phyloP scores from a whole-genome alignment of 1,284 basidiomycete genomes.

The Thecaphora thlaspeos region DNA sequence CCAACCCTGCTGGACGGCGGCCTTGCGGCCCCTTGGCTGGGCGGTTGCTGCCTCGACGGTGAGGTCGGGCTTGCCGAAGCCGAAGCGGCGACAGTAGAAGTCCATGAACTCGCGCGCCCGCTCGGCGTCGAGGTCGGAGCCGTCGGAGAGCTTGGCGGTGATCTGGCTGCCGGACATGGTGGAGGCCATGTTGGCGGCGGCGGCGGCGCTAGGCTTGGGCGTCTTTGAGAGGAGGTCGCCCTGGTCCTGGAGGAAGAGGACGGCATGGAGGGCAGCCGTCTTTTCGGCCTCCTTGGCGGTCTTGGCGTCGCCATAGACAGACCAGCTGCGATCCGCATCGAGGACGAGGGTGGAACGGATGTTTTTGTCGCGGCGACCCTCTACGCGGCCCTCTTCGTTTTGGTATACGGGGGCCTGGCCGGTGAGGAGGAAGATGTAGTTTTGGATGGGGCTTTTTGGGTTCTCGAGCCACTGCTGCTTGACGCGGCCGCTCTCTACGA shows the following conservation, averaged over 20 bases:
- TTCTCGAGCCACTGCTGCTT: slow-evolving; percentile 45
- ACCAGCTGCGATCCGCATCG: slow-evolving; percentile 44
- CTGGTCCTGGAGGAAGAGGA: slow-evolving; percentile 35
- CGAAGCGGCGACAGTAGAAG: slow-evolving; percentile 82
- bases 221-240: slow-evolving; percentile 30
- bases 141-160: slow-evolving; percentile 65
- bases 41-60: slow-evolving; percentile 59
- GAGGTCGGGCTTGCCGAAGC: slow-evolving; percentile 78
- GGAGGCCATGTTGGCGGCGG: slow-evolving; percentile 59
- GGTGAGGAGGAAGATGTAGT: slow-evolving; percentile 37
- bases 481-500: slow-evolving; percentile 32
- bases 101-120: slow-evolving; percentile 88
- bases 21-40: slow-evolving; percentile 6
- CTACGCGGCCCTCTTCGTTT: slow-evolving; percentile 36
- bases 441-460: slow-evolving; percentile 44
- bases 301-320: slow-evolving; percentile 67
- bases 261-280: slow-evolving; percentile 62
- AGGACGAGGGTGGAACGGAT: slow-evolving; percentile 34
- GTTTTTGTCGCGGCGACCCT: slow-evolving; percentile 34
- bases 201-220: slow-evolving; percentile 20
- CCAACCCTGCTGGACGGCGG: slow-evolving; percentile 62
- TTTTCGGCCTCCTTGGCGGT: slow-evolving; percentile 72
- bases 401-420: slow-evolving; percentile 31
- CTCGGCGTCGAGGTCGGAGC: slow-evolving; percentile 69
- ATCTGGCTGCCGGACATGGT: slow-evolving; percentile 11